Percentiles rank a stretch among this genome's conserved stretches.
Evolutionary conservation across 1,284 basidiomycete species (phyloP).

Genomic region (Pseudozyma tsukubaensis): DNA sequence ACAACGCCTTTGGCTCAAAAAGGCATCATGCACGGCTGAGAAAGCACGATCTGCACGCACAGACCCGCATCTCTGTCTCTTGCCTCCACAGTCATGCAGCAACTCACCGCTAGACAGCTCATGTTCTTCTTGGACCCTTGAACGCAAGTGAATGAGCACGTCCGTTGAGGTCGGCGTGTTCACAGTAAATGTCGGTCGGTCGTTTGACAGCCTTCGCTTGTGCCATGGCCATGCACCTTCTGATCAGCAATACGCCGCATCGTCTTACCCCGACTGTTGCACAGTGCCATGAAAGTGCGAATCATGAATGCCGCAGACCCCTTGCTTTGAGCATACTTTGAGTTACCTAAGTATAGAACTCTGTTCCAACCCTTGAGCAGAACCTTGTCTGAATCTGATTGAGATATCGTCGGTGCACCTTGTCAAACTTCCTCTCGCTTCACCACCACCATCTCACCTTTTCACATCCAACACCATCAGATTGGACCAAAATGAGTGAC

Average conservation of each 20-base stretch:
- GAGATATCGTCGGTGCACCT: not conserved
- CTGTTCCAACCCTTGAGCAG: not conserved
- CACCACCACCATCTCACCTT: not conserved
- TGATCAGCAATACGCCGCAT: constrained; percentile 14
- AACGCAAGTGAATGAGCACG: too few relatives aligned
- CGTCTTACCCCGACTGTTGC: constrained; percentile 1
- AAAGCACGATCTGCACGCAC: constrained; percentile 23
- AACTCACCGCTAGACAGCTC: not conserved
- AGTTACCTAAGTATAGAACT: too few relatives aligned
- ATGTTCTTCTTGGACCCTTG: constrained; percentile 11
- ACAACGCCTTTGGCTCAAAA: constrained; percentile 2
- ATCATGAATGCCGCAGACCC: too few relatives aligned
- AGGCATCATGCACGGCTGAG: constrained; percentile 26
- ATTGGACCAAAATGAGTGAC: constrained; percentile 18
- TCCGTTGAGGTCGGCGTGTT: too few relatives aligned
- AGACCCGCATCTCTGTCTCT: not conserved
- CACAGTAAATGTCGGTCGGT: too few relatives aligned
- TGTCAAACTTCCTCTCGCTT: not conserved
- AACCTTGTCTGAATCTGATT: not conserved
- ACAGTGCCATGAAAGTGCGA: too few relatives aligned
- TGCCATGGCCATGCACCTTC: constrained; percentile 14
- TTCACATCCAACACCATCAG: not conserved
- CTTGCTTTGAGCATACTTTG: too few relatives aligned
- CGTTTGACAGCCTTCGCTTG: not conserved
- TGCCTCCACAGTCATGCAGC: not conserved